Percentiles rank a stretch among this genome's conserved stretches.
Conservation (phyloP, 768 basidiomycete genomes). For the Lepiota subincarnata region DNA sequence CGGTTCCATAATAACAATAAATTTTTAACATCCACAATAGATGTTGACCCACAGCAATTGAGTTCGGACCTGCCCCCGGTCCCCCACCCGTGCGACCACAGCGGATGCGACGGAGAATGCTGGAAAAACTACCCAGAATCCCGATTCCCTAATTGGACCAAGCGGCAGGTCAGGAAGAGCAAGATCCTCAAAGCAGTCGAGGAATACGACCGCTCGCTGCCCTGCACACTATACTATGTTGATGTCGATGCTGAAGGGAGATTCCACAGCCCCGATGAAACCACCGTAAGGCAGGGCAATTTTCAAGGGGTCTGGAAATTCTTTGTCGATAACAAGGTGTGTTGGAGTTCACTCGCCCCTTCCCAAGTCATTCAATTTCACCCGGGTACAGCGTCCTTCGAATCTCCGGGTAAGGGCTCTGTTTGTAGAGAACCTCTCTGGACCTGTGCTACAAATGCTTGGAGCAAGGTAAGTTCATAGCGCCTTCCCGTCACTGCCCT, state of each 20-base stretch:
- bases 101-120: slow-evolving; percentile 20
- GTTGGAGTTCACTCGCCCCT: slow-evolving; percentile 13
- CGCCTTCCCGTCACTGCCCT: slow-evolving; percentile 25
- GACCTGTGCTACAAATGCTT: slow-evolving; percentile 55
- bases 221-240: slow-evolving; percentile 28
- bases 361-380: neutral
- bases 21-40: neutral
- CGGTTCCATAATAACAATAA: neutral
- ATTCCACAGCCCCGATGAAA: slow-evolving; percentile 28
- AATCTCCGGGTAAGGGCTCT: slow-evolving; percentile 43
- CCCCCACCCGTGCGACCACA: slow-evolving; percentile 26
- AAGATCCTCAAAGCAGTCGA: slow-evolving; percentile 23
- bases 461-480: slow-evolving; percentile 43
- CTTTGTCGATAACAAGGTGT: slow-evolving; percentile 30
- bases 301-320: slow-evolving; percentile 34
- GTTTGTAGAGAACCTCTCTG: slow-evolving; percentile 51
- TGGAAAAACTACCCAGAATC: slow-evolving; percentile 37
- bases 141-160: slow-evolving; percentile 51
- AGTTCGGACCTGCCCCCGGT: slow-evolving; percentile 24
- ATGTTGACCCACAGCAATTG: slow-evolving; percentile 23
- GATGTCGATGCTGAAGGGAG: slow-evolving; percentile 36
- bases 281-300: slow-evolving; percentile 19
- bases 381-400: slow-evolving; percentile 23
- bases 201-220: neutral
- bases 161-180: slow-evolving; percentile 32